These are phyloP conservation scores for Moringa oleifera DNA, from an alignment of 345 rosid genomes.

Conservation along the genomic window DNA sequence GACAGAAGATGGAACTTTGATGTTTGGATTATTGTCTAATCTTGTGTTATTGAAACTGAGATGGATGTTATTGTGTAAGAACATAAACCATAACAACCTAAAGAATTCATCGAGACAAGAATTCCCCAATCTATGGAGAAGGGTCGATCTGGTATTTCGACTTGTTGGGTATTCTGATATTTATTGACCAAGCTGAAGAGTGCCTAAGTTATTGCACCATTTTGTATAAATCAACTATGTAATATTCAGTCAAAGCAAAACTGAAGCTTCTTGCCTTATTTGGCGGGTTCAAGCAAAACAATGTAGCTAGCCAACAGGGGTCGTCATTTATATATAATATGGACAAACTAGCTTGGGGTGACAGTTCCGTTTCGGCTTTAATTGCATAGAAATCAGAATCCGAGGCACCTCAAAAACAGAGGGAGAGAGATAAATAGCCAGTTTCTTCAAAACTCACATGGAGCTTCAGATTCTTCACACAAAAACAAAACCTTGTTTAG, in stretches of 20 bases:
- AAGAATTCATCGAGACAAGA: too few species aligned
- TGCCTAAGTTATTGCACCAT: background rate
- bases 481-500: constrained; percentile 1
- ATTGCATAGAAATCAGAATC: constrained; percentile 22
- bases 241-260: constrained; percentile 17
- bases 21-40: background rate
- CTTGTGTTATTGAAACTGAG: background rate
- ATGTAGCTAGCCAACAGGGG: constrained; percentile 13
- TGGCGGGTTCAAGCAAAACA: constrained; percentile 7
- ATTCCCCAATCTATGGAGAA: too few species aligned
- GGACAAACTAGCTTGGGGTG: constrained; percentile 30
- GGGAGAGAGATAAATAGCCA: too few species aligned
- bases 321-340: constrained; percentile 11
- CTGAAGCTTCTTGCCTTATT: constrained; percentile 44
- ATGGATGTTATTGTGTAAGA: background rate
- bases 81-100: too few species aligned
- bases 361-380: constrained; percentile 21
- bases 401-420: constrained; percentile 36
- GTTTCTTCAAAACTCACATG: constrained; percentile 25
- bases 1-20: background rate
- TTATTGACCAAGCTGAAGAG: background rate
- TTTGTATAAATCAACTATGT: background rate
- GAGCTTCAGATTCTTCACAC: constrained; percentile 13
- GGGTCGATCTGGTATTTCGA: too few species aligned
- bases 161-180: too few species aligned